Evolutionary conservation across 106 monocot genomes (phyloP), one percentile per base, ranked within the genome.

Genomic region (Acanthochlamys bracteata): DNA sequence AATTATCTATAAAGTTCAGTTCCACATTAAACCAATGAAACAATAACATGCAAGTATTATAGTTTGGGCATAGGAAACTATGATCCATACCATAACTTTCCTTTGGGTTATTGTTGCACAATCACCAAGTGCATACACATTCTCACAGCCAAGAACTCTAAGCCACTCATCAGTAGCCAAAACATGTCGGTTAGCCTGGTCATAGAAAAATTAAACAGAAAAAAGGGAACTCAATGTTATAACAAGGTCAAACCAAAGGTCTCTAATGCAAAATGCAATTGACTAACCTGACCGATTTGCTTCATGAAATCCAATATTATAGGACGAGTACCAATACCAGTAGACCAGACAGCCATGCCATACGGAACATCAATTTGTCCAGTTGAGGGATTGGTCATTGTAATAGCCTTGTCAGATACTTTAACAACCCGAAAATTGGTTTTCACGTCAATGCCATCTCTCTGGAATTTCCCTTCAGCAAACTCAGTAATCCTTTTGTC

Each of bases 261-360:
- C 33, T 33, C 49, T 49, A 49, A 49, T 49, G 12, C 17, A 49
- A 49, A 49, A 49, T 14, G 49, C 17, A 7, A 71, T 42, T 15
- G 24, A 61, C 33, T 42, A 27, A 92, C 92, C 92, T 92, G 92
- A 58, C 74, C 84, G 72, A 92, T 58, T 66, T 84, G 60, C 63
- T 87, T 84, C 92, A 92, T 92, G 41, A 87, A 79, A 60, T 87
- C 84, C 54, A 74, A 56, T 49, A 92, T 92, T 59, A 92, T 46
- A 25, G 92, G 81, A 16, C 92, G 83, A 0, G 92, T 82, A 10
- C 87, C 92, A 68, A 92, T 84, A 57, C 92, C 92, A 65, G 92
- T 80, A 45, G 92, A 92, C 92, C 92, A 92, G 41, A 92, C 91
- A 72, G 71, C 76, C 86, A 91, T 86, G 41, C 91, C 91, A 60